Conservation (phyloP, 1,284 basidiomycete genomes). For the Cystobasidium slooffiae region DNA sequence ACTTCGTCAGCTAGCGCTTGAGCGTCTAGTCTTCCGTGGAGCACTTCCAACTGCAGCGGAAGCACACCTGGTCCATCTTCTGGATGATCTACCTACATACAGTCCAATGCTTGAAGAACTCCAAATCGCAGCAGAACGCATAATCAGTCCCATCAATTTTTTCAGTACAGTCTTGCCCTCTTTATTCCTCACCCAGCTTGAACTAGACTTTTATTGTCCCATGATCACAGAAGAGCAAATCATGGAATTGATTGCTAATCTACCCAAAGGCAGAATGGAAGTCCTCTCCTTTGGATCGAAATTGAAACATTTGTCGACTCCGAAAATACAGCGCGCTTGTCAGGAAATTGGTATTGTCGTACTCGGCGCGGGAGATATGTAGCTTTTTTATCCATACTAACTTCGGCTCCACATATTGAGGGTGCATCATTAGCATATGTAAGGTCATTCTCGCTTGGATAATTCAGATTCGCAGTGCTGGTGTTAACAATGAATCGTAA, state of each 20-base stretch:
- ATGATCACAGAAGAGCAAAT: slow-evolving; percentile 21
- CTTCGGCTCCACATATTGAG: too few relatives aligned
- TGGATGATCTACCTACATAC: slow-evolving; percentile 26
- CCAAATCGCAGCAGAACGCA: slow-evolving; percentile 30
- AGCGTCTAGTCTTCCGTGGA: slow-evolving; percentile 20
- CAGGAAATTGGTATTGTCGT: slow-evolving; percentile 36
- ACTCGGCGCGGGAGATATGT: slow-evolving; percentile 1
- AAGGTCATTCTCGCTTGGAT: too few relatives aligned
- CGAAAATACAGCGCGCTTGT: slow-evolving; percentile 32
- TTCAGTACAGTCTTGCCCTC: slow-evolving; percentile 27
- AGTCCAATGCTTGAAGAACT: slow-evolving; percentile 40
- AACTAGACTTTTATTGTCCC: slow-evolving; percentile 28
- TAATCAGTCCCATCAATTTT: slow-evolving; percentile 22
- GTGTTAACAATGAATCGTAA: too few relatives aligned
- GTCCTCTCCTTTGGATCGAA: slow-evolving; percentile 27
- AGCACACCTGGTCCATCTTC: slow-evolving; percentile 1
- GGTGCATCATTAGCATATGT: too few relatives aligned
- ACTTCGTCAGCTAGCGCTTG: slow-evolving; percentile 9
- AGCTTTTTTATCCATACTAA: background rate
- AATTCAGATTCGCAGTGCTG: too few relatives aligned
- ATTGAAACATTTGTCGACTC: slow-evolving; percentile 8
- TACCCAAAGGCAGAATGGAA: slow-evolving; percentile 38
- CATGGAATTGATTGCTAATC: slow-evolving; percentile 15
- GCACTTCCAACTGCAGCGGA: background rate
- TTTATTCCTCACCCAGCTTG: slow-evolving; percentile 34